Base-by-base conservation (phyloP, 2,329 filamentous ascomycete species). In the Aureobasidium sp. region DNA sequence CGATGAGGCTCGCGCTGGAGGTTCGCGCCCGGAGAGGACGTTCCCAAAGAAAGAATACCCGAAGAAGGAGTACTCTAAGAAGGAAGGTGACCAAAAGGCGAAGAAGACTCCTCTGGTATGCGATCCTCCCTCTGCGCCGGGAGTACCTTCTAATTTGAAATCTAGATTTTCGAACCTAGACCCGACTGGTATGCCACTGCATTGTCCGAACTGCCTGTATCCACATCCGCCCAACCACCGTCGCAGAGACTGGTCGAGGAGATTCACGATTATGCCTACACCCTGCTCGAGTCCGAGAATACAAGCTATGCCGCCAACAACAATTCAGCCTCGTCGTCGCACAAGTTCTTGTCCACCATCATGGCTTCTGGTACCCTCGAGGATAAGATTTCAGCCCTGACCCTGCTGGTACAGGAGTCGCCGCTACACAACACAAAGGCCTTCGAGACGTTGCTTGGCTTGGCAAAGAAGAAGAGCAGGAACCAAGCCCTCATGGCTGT, bases 281-380 rank as follows among this genome's bases (percentile, higher is more conserved):
- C 82, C 11, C 79, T 97, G 7, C 78, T 97, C 22, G 86, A 95
- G 60, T 80, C 85, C 29, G 94, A 99, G 71, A 88, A 88, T 64
- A 81, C 84, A 44, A 79, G 84, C 50, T 99, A 97, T 76, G 81
- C 82, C 61, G 83, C 85, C 29, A 87, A 82, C 44, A 81, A 90
- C 67, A 78, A 89, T 61, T 85, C 89, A 7, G 85, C 90, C 56
- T 91, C 90, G 29, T 94, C 93, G 2, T 93, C 92, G 44, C 89
- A 95, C 75, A 96, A 92, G 73, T 99, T 99, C 79, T 87, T 97
- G 80, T 90, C 92, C 1, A 96, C 91, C 19, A 97, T 99, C 73
- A 97, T 97, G 90, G 81, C 91, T 11, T 95, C 92, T 1, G 94
- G 94, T 79, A 99, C 95, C 11, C 84, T 97, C 68, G 95, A 91